Evolutionary conservation across 371 early-diverging fungal genomes (phyloP), one percentile per base, ranked within the genome.

Genomic region (Phascolomyces articulosus): DNA sequence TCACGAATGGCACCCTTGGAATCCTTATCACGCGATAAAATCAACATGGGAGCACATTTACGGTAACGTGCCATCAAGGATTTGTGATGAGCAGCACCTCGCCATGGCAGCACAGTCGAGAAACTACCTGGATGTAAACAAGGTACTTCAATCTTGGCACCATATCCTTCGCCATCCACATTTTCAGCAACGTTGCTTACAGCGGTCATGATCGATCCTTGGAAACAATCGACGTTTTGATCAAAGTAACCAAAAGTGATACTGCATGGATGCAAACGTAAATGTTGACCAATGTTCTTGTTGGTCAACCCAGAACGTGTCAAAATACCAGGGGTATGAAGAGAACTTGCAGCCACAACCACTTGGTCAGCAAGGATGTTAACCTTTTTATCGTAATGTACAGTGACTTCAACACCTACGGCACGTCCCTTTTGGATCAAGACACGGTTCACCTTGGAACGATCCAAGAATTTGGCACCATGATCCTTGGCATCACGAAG

Each of bases 131-230:
- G 87, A 65, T 85, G 90, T 55, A 83, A 59, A 29, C 81, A 75
- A n/a, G 89, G 86, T 7, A 88, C 84, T 63, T 92, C 92, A 31
- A 93, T 71, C 65, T 85, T 87, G 64, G 84, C 84, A 38, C 94
- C 93, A 62, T 92, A 91, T 24, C 87, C 83, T 28, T 82, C 64
- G 11, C 82, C 78, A 44, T 86, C 87, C 0, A 80, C 61, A 51
- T 84, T 83, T 68, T 87, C 85, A 3, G 77, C 77, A 20, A 84
- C 79, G n/a, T 77, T 80, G 48, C 78, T 69, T 67, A 92, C 77
- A 34, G 89, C 84, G 2, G 93, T 91, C 90, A 91, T 86, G 58
- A 92, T 91, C 1, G 88, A 78, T 1, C 94, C 93, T 54, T 77
- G 54, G 66, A 71, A 84, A 2, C 80, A 77, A 40, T 86, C 70